A percentile compares a stretch with the other conserved stretches of the same genome.
Conservation (phyloP, 495 filamentous ascomycete genomes). For the Recurvomyces mirabilis region DNA sequence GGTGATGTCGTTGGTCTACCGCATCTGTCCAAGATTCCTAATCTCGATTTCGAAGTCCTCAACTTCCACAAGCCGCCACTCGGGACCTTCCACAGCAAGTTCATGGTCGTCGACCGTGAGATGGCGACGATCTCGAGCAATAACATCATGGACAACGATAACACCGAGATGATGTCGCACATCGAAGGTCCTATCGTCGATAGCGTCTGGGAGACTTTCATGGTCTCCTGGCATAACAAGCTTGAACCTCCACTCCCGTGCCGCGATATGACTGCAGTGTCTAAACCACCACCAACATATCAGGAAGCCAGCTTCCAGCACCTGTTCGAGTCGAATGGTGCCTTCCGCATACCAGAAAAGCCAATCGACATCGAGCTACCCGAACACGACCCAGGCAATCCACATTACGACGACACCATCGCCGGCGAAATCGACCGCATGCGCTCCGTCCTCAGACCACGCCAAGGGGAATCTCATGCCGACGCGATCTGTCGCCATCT, state of each 20-base stretch:
- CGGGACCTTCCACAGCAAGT: constrained; percentile 70
- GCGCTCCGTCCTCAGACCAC: constrained; percentile 36
- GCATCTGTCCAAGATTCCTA: constrained; percentile 49
- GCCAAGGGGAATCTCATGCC: constrained; percentile 9
- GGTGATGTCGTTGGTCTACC: constrained; percentile 49
- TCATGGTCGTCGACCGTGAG: constrained; percentile 61
- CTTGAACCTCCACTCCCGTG: constrained; percentile 52
- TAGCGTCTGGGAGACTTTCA: constrained; percentile 57
- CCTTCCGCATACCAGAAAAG: constrained; percentile 22
- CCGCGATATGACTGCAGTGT: constrained; percentile 39
- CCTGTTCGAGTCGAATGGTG: constrained; percentile 16
- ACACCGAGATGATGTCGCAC: constrained; percentile 58
- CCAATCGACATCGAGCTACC: constrained; percentile 31
- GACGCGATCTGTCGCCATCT: constrained; percentile 16
- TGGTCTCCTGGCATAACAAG: constrained; percentile 59
- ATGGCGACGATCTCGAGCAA: constrained; percentile 60
- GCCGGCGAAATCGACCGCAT: constrained; percentile 47
- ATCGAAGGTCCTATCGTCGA: constrained; percentile 69
- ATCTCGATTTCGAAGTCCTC: constrained; percentile 60
- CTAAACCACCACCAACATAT: constrained; percentile 27
- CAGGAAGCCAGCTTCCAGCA: constrained; percentile 22
- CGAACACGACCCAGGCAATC: constrained; percentile 45
- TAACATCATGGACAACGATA: constrained; percentile 45
- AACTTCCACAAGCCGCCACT: constrained; percentile 63
- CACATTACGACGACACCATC: constrained; percentile 53